Evolutionary conservation across 1,284 basidiomycete species (phyloP).

Genomic region (Phenoliferia sp.): DNA sequence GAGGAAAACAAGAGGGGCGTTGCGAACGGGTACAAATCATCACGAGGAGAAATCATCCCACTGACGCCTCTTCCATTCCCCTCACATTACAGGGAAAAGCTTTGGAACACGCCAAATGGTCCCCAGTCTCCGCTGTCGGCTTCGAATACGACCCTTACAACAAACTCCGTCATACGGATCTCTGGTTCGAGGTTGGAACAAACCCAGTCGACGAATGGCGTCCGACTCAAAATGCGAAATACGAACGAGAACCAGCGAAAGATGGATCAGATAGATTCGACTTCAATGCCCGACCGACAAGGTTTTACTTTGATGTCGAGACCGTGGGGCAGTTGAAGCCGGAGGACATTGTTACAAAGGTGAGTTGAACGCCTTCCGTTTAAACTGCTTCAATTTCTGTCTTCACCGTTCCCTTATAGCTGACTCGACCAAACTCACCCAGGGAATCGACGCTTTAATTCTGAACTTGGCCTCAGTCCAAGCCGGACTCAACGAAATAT

Average conservation of each 20-base stretch:
- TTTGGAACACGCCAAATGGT: slow-evolving; percentile 99
- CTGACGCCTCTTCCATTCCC: background rate
- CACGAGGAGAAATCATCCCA: too few relatives aligned
- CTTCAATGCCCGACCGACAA: slow-evolving; percentile 75
- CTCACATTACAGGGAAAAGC: slow-evolving; percentile 69
- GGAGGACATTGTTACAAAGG: slow-evolving; percentile 76
- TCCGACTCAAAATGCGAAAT: slow-evolving; percentile 33
- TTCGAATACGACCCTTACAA: slow-evolving; percentile 99
- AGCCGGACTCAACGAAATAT: slow-evolving; percentile 12
- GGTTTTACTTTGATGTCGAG: slow-evolving; percentile 89
- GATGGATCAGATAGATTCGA: slow-evolving; percentile 76
- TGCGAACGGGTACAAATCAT: too few relatives aligned
- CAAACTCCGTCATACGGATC: slow-evolving; percentile 87
- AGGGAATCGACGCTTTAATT: slow-evolving; percentile 26
- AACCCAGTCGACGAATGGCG: slow-evolving; percentile 38
- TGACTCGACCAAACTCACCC: background rate
- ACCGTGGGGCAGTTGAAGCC: slow-evolving; percentile 83
- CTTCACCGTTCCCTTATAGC: background rate
- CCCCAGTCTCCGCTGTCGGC: slow-evolving; percentile 86
- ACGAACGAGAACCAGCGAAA: slow-evolving; percentile 66
- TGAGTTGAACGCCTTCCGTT: background rate
- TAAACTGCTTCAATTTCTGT: background rate
- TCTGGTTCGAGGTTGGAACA: slow-evolving; percentile 80
- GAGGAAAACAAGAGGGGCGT: too few relatives aligned
- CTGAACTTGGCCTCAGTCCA: slow-evolving; percentile 20